These are phyloP conservation scores for Babesia sp. DNA, from an alignment of 169 alveolate species.

Conservation along the genomic window DNA sequence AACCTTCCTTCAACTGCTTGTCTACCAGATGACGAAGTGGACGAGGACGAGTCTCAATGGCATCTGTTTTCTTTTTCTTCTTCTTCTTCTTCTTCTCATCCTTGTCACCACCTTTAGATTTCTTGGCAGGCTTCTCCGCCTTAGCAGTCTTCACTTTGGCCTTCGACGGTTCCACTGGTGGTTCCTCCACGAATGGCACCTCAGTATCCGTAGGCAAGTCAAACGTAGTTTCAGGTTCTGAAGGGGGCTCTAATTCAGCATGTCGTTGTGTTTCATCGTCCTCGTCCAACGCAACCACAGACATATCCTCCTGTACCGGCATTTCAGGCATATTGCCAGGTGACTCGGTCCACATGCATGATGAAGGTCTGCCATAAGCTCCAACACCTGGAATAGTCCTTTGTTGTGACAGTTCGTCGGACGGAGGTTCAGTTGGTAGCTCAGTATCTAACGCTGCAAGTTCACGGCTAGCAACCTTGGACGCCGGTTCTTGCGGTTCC, in stretches of 20 bases:
- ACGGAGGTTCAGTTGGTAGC: not conserved
- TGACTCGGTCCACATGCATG: not conserved
- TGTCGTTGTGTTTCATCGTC: not conserved
- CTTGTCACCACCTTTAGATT: constrained; percentile 7
- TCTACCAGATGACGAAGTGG: constrained; percentile 38
- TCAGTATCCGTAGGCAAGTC: not conserved
- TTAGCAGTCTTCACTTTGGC: not conserved
- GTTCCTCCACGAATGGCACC: not conserved
- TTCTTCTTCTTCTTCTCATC: constrained; percentile 11
- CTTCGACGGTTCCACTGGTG: not conserved
- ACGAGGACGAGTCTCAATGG: constrained; percentile 11
- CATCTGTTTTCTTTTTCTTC: not conserved
- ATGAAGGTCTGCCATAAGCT: not conserved
- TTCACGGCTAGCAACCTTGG: no score
- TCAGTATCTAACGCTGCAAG: no score
- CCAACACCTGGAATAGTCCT: not conserved
- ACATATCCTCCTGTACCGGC: no score
- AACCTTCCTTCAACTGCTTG: constrained; percentile 54
- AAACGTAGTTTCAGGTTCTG: not conserved
- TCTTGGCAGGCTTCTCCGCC: not conserved
- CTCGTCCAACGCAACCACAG: no score
- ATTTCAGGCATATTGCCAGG: not conserved
- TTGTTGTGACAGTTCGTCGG: not conserved
- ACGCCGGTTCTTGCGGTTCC: no score
- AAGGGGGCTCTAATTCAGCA: not conserved